Conservation (phyloP, 1,284 basidiomycete species). For the Phylloboletellus chloephorus region DNA sequence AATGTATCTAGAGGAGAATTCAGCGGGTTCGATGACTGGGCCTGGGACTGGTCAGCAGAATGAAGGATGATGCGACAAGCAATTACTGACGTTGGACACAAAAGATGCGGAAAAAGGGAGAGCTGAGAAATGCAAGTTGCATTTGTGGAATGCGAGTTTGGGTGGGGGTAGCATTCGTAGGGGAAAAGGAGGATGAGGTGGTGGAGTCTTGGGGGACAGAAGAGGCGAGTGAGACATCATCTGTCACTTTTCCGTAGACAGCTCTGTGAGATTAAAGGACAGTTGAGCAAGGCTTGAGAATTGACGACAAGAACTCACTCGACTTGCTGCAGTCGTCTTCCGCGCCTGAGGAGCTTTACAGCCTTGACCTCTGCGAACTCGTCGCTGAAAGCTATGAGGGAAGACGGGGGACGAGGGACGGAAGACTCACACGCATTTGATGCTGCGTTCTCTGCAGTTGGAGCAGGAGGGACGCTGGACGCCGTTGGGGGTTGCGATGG, state of each 20-base stretch:
- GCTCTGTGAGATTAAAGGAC: constrained; percentile 36
- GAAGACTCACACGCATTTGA: constrained; percentile 77
- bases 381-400: constrained; percentile 47
- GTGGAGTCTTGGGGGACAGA: constrained; percentile 32
- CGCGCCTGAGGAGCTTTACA: constrained; percentile 77
- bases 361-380: constrained; percentile 85
- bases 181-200: constrained; percentile 24
- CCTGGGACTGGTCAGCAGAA: constrained; percentile 36
- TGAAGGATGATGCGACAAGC: constrained; percentile 5
- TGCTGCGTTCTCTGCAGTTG: constrained; percentile 79
- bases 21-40: constrained; percentile 66
- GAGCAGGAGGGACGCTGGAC: constrained; percentile 65
- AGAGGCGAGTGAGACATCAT: constrained; percentile 35
- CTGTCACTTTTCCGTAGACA: constrained; percentile 53
- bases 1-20: constrained; percentile 67
- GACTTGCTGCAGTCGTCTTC: constrained; percentile 80
- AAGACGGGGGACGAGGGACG: constrained; percentile 1
- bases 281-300: constrained; percentile 5
- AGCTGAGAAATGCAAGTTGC: constrained; percentile 72
- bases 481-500: constrained; percentile 33
- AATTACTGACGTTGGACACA: constrained; percentile 67
- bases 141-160: constrained; percentile 60
- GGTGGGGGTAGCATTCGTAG: constrained; percentile 5
- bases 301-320: constrained; percentile 41
- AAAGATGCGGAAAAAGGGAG: constrained; percentile 77